Evolutionary conservation across 768 basidiomycete genomes (phyloP), one percentile per base, ranked within the genome.

Genomic region (Dioszegia aurantiaca): DNA sequence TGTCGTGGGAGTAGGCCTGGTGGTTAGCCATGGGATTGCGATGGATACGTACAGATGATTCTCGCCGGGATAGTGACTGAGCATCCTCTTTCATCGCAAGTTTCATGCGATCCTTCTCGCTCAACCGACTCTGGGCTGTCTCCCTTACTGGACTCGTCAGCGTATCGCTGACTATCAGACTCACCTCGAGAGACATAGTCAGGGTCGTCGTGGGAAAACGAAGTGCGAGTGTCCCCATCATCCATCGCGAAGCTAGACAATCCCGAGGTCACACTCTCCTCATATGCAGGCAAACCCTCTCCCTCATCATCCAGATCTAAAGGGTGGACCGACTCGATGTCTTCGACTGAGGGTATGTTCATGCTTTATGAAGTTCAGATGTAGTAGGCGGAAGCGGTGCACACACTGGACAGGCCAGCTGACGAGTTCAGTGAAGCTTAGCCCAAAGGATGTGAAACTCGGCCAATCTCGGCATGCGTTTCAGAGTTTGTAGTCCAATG

Each of bases 201-300:
- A 14, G 31, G 33, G 14, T 33, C 33, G 6, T 6, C 14, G 14
- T 33, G 33, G 33, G 33, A 33, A 14, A 33, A 33, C 14, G 33
- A 33, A 6, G 33, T 33, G 14, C 6, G 14, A 14, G 8, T 33
- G 33, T 37, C 31, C 49, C 2, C 27, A 27, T 28, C 39, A 6
- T 42, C 52, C 24, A 9, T 24, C 3, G 11, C 39, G 23, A 26
- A 40, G 10, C 1, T 27, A 3, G 52, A 42, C 39, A 55, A 43
- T 10, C 54, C 43, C 17, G 42, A 44, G 43, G n/a, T 37, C 10
- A 55, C 30, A 21, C 54, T 55, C 30, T 55, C 54, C 28, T 55
- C 54, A 27, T 55, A 55, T 17, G 54, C 54, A 24, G 54, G 54
- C 8, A 45, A 39, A 44, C 42, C 54, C 36, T 55, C 54, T 11